These are phyloP conservation scores for Ricinus communis DNA, from an alignment of 345 rosid genomes.

Conservation along the genomic window DNA sequence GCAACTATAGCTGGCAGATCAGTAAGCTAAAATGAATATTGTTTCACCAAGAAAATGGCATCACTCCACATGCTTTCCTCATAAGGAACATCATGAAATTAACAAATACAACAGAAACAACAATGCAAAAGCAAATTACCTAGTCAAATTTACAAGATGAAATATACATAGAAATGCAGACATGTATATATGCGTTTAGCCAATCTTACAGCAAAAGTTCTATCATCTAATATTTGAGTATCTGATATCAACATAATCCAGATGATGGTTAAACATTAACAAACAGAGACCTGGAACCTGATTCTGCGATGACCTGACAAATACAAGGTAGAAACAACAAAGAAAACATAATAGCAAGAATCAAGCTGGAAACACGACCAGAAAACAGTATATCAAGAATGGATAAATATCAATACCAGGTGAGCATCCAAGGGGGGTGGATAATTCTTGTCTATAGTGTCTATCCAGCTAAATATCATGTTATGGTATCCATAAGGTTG, in stretches of 20 bases:
- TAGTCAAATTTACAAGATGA: not conserved
- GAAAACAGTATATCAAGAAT: conserved; percentile 5
- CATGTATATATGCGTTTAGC: not conserved
- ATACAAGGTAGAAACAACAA: not conserved
- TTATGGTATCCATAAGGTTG: conserved; percentile 95
- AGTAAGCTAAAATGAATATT: not conserved
- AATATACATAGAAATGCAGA: not conserved
- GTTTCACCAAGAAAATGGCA: not conserved
- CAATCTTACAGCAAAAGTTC: not conserved
- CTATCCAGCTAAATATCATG: conserved; percentile 99
- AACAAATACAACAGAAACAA: not conserved
- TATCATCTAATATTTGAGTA: not conserved
- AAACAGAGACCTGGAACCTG: not conserved
- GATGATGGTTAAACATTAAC: conserved; percentile 5
- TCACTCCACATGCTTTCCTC: not conserved
- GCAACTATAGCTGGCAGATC: not conserved
- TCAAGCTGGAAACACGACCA: not conserved
- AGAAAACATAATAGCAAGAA: not conserved
- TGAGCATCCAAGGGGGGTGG: conserved; percentile 97
- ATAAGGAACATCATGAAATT: not conserved
- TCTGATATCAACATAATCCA: not conserved
- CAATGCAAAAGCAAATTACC: not conserved
- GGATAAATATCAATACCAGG: conserved; percentile 49
- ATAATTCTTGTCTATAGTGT: conserved; percentile 76
- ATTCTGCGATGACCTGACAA: not conserved